A percentile compares a stretch with the other conserved stretches of the same genome.
Conservation (phyloP, 2,329 filamentous ascomycete genomes). For the Ceratocystis cubensis region DNA sequence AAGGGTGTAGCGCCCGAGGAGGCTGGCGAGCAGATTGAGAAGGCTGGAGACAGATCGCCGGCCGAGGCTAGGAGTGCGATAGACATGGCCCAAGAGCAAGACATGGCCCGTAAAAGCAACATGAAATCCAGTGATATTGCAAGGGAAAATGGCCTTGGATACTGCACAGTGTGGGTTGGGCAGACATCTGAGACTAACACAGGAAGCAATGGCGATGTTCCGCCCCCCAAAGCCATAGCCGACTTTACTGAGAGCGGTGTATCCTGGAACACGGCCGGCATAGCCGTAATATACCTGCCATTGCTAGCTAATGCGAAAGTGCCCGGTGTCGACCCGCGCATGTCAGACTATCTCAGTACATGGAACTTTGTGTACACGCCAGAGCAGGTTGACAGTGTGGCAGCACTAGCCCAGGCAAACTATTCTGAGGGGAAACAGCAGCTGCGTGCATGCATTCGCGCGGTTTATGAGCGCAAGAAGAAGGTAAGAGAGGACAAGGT, state of each 20-base stretch:
- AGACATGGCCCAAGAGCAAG: conserved; percentile 36
- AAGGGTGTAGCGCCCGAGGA: conserved; percentile 29
- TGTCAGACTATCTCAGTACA: conserved; percentile 77
- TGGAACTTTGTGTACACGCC: conserved; percentile 98
- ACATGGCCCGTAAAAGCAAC: conserved; percentile 14
- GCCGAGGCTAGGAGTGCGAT: conserved; percentile 54
- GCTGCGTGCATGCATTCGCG: conserved; percentile 64
- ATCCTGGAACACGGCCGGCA: conserved; percentile 55
- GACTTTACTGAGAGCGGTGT: conserved; percentile 57
- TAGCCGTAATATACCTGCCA: conserved; percentile 83
- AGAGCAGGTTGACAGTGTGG: conserved; percentile 75
- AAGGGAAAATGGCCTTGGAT: conserved; percentile 51
- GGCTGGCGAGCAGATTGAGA: conserved; percentile 36
- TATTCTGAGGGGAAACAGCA: conserved; percentile 70
- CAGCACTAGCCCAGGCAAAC: conserved; percentile 72
- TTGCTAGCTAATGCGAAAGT: conserved; percentile 72
- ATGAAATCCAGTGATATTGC: conserved; percentile 6
- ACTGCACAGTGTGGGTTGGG: conserved; percentile 94
- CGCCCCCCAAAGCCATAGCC: conserved; percentile 41
- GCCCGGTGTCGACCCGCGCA: conserved; percentile 68
- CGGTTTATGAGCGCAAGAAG: conserved; percentile 89
- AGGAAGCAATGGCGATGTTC: conserved; percentile 29
- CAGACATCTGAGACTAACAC: conserved; percentile 59
- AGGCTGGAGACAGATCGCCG: conserved; percentile 52
- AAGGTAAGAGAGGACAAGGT: conserved; percentile 46